Base-by-base conservation (phyloP, 805 yeast species). In the Allodekkera sacchari region DNA sequence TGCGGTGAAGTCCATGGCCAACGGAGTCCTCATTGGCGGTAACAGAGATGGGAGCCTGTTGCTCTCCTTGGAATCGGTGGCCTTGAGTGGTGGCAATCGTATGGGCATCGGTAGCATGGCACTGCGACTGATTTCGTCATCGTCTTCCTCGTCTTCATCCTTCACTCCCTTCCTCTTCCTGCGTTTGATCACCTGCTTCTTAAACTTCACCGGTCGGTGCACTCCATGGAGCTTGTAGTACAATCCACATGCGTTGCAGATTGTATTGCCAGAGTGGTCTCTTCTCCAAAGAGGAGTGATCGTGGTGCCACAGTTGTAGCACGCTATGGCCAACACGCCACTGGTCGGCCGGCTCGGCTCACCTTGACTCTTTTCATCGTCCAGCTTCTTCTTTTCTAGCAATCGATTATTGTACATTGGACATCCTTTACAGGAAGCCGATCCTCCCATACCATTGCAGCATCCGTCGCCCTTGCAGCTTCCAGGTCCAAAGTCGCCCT, bases 231-330 rank as follows among this genome's bases (percentile, higher is more conserved):
- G 66, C 61, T 88, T 88, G 44, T 84, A 66, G 47, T 87, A 85
- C 35, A 85, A 63, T 0, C 96, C 96, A 63, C 96, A 85, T 2
- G 96, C 96, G 59, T 88, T 88, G 53, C 96, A 88, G 25, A 88
- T 68, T 22, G 87, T 83, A 45, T 77, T 73, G 18, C 88, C 89
- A 16, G 83, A 76, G 43, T 84, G 94, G 7, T 61, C 56, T 42
- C 95, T 70, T 50, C 96, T 71, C 96, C 96, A 88, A 12, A 88
- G 64, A 2, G 95, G 95, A 1, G 95, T 83, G 35, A 81, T 80
- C 1, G 92, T 83, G 9, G 92, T 80, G 3, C 77, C 77, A 57
- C 95, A 83, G 59, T 83, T 84, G 42, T 71, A 77, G 52, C 95
- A 83, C 0, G 94, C 85, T 6, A 83, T 7, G 22, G 10, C 22